phyloP scores from a whole-genome alignment of 805 yeast genomes.

The Starmerella gropengiesseri region DNA sequence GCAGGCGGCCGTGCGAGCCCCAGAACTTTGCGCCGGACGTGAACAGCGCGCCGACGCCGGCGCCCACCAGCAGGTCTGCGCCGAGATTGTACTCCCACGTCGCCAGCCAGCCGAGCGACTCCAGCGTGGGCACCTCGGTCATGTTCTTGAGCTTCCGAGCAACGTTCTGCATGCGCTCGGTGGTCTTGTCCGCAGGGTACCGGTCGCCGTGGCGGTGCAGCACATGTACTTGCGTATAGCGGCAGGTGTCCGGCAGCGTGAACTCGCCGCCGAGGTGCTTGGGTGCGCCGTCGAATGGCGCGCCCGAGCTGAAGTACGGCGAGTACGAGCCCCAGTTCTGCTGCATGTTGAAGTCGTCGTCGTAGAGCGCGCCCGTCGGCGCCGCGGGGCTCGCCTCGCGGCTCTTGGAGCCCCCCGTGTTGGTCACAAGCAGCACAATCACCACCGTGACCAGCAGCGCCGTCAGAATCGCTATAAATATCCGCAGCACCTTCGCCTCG shows the following conservation, averaged over 20 bases:
- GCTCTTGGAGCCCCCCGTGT: conserved; percentile 10
- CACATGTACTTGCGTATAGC: conserved; percentile 56
- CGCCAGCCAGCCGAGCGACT: conserved; percentile 28
- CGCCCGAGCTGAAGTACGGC: conserved; percentile 33
- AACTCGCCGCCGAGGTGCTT: conserved; percentile 24
- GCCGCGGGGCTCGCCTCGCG: conserved; percentile 28
- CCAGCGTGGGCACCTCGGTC: conserved; percentile 24
- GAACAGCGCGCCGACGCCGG: conserved; percentile 33
- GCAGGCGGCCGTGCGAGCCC: conserved; percentile 33
- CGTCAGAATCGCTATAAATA: conserved; percentile 15
- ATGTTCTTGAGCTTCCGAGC: conserved; percentile 28
- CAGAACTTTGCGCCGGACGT: conserved; percentile 33
- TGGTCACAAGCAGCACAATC: conserved; percentile 10
- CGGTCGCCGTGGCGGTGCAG: conserved; percentile 74
- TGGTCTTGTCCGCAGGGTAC: conserved; percentile 44
- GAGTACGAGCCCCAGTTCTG: conserved; percentile 35
- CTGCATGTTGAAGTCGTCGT: conserved; percentile 32
- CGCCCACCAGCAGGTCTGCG: conserved; percentile 29
- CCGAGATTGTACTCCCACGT: conserved; percentile 30
- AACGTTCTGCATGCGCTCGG: conserved; percentile 32
- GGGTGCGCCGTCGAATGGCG: conserved; percentile 28
- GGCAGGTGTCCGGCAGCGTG: conserved; percentile 35
- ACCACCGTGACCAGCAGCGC: conserved; percentile 9
- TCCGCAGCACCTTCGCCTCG: conserved; percentile 16
- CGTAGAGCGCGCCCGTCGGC: conserved; percentile 31